Conservation (phyloP, 176 grass and related monocot species). For the Triticum urartu region DNA sequence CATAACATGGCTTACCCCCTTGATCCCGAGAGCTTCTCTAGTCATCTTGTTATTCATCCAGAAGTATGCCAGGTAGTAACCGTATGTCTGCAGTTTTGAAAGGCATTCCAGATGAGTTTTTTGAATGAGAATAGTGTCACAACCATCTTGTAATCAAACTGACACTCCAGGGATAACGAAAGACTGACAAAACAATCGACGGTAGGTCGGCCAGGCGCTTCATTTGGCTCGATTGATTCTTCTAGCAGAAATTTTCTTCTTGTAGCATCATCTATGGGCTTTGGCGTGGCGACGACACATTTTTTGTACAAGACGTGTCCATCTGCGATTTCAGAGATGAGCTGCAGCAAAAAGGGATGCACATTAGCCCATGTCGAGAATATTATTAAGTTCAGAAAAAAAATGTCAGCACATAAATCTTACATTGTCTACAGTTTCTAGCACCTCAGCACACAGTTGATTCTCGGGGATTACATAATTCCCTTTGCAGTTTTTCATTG, state of each 20-base stretch:
- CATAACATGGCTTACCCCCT: constrained; percentile 33
- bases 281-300: constrained; percentile 12
- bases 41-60: constrained; percentile 48
- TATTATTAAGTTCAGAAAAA: not conserved
- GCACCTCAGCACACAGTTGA: constrained; percentile 15
- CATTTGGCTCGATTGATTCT: not conserved
- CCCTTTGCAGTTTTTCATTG: constrained; percentile 32
- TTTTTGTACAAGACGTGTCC: constrained; percentile 22
- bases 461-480: constrained; percentile 24
- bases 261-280: not conserved
- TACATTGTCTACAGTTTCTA: constrained; percentile 17
- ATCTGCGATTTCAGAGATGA: not conserved
- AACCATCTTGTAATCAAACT: not conserved
- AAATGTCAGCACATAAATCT: not conserved
- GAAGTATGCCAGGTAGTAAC: constrained; percentile 35
- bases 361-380: not conserved
- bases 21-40: constrained; percentile 39
- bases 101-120: not conserved
- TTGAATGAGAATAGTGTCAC: not conserved
- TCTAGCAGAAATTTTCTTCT: constrained; percentile 11
- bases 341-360: not conserved
- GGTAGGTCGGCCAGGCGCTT: constrained; percentile 31
- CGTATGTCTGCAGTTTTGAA: constrained; percentile 30
- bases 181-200: constrained; percentile 40
- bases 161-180: not conserved